These are phyloP conservation scores for Hydnum rufescens DNA, from an alignment of 768 basidiomycete species.

Conservation along the genomic window DNA sequence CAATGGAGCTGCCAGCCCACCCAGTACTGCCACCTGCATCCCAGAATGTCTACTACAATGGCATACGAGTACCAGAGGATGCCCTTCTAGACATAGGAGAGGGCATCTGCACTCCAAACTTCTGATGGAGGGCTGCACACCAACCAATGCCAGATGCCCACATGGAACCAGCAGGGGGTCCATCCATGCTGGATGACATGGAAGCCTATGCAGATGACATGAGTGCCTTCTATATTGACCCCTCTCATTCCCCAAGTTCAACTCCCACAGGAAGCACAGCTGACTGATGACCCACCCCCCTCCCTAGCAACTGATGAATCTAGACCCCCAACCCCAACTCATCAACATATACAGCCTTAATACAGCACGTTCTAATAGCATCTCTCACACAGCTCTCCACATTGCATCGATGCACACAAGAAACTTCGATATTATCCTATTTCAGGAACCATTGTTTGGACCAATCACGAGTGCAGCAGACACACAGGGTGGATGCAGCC, in stretches of 20 bases:
- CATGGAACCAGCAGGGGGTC: no score
- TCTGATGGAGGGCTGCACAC: no score
- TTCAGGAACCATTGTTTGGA: conserved; percentile 3
- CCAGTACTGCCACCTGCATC: background rate
- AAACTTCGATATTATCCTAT: background rate
- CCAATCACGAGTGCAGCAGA: background rate
- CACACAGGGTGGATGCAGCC: background rate
- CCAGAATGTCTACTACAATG: no score
- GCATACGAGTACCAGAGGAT: no score
- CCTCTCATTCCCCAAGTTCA: background rate
- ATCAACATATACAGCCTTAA: background rate
- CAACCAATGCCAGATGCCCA: no score
- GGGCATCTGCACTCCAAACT: no score
- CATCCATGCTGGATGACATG: background rate
- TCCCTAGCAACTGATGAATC: no score
- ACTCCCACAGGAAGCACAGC: background rate
- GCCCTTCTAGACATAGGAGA: no score
- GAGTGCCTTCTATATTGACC: background rate
- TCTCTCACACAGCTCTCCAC: background rate
- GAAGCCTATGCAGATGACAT: background rate
- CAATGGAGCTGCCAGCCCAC: background rate
- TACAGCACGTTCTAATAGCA: background rate
- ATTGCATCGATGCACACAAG: background rate
- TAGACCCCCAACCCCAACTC: no score
- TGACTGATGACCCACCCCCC: no score